Base-by-base conservation (phyloP, 306 rosid genomes). In the Quercus gilva region DNA sequence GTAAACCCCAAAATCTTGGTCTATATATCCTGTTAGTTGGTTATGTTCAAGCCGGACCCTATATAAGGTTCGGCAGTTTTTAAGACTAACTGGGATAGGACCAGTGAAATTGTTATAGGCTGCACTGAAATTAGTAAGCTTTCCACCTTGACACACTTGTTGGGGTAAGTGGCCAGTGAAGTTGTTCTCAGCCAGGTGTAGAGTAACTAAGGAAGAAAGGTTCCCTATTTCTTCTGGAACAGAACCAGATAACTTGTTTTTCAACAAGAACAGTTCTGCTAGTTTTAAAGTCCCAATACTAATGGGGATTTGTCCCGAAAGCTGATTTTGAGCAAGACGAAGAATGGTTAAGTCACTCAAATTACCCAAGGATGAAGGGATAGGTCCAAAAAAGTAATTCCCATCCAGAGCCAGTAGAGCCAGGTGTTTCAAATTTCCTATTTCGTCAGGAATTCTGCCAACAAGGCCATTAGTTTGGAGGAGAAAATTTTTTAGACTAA, bases 111-210 rank as follows among this genome's bases (percentile, higher is more conserved):
- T 51, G 77, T 88, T 90, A 29, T 3, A 74, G 10, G 89, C 80
- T 10, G 90, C 86, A 63, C 84, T 86, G 58, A 90, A 90, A 67
- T 87, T 90, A 2, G 78, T 85, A 55, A 90, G 94, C 8, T 23
- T 78, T 0, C 90, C 90, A 65, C 84, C 74, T 28, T 80, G 82
- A 67, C 94, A 90, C 17, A 86, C 83, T 70, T 86, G 79, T 35
- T 91, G 89, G 15, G 91, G 94, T 15, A 90, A 82, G 45, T 84
- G 74, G 57, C 94, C 94, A 25, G 20, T 69, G 59, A 90, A 88
- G 72, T 84, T 86, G 77, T 90, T 90, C 77, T 80, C 77, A 57
- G 91, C 94, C 53, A 90, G 84, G 83, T 84, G 90, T 26, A 90
- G 73, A 17, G 82, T 85, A 64, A 43, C 9, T 74, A 90, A 83